Evolutionary conservation across 1,284 basidiomycete species (phyloP), one percentile per base, ranked within the genome.

Genomic region (Leccinum fallax): DNA sequence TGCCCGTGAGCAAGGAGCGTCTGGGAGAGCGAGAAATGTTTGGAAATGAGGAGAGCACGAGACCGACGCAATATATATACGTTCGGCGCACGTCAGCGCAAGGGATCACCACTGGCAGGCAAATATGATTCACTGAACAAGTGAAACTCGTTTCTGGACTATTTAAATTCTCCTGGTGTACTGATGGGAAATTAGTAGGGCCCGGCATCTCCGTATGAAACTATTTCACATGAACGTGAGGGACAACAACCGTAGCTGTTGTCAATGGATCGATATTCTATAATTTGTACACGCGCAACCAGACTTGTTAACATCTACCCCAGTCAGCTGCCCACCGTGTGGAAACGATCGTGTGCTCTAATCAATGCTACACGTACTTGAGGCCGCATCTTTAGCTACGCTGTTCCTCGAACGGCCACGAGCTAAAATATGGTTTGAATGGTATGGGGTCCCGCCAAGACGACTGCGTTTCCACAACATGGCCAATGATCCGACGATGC

Each of bases 1-100:
- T 61, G 56, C 54, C 38, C 8, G n/a, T 11, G 30, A 60, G 60
- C 61, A 61, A 71, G 62, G 65, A 71, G 65, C 49, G 46, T 15
- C 51, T 51, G 34, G 19, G 40, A 58, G 43, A 46, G 26, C 40
- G 40, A 58, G 51, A 38, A 34, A 16, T 32, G 53, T 53, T 51
- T 43, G 53, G 52, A 19, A 57, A 57, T 55, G 59, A 49, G n/a
- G 36, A 26, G 34, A 24, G 57, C 34, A 53, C 32, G 19, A 38
- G 57, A 34, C 21, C 19, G 21, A 48, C 21, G 36, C 48, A 46
- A 55, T n/a, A 15, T 28, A 13, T 10, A 58, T 38, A 30, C 21
- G 24, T 38, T 52, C 19, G 34, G 43, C 6, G 52, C 9, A 56
- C 26, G 55, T 32, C n/a, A 34, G 28, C 11, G 16, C 13, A n/a